These are phyloP conservation scores for Pythium grandisporangium DNA, from an alignment of 352 stramenopile genomes.

Conservation along the genomic window DNA sequence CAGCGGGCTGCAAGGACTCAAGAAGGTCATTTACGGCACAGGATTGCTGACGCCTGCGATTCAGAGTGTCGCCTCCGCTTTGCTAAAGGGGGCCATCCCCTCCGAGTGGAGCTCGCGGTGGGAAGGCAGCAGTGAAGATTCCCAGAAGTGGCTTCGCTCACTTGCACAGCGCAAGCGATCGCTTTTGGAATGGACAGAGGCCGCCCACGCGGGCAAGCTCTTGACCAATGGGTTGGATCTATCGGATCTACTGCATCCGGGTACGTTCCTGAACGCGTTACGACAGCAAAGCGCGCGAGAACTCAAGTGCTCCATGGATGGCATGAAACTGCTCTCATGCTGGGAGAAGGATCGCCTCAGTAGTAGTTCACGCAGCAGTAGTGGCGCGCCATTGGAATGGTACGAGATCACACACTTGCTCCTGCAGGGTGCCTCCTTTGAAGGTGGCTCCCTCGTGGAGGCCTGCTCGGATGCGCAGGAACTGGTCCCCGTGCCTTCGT, in stretches of 20 bases:
- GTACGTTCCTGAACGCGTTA: slow-evolving; percentile 92
- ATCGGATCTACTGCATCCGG: slow-evolving; percentile 88
- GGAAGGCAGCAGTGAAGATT: slow-evolving; percentile 70
- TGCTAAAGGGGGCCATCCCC: slow-evolving; percentile 71
- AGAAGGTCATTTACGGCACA: slow-evolving; percentile 89
- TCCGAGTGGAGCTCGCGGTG: slow-evolving; percentile 74
- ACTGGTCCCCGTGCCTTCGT: slow-evolving; percentile 68
- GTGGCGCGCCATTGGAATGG: slow-evolving; percentile 43
- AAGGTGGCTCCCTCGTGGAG: slow-evolving; percentile 69
- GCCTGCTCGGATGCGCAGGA: slow-evolving; percentile 76
- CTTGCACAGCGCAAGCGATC: slow-evolving; percentile 76
- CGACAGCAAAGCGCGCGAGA: slow-evolving; percentile 86
- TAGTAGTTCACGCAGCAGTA: not conserved
- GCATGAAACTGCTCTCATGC: slow-evolving; percentile 84
- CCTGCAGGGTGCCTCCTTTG: slow-evolving; percentile 84
- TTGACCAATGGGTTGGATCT: slow-evolving; percentile 77
- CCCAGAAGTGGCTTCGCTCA: slow-evolving; percentile 67
- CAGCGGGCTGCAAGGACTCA: slow-evolving; percentile 53
- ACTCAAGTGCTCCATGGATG: slow-evolving; percentile 84
- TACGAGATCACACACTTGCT: slow-evolving; percentile 76
- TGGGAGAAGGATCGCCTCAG: slow-evolving; percentile 74
- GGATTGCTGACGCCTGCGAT: slow-evolving; percentile 86
- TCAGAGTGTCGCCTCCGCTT: slow-evolving; percentile 57
- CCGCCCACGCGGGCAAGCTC: slow-evolving; percentile 43
- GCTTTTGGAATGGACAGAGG: slow-evolving; percentile 80